Evolutionary conservation across 1,284 basidiomycete genomes (phyloP), one percentile per base, ranked within the genome.

Genomic region (Cronartium quercuum): DNA sequence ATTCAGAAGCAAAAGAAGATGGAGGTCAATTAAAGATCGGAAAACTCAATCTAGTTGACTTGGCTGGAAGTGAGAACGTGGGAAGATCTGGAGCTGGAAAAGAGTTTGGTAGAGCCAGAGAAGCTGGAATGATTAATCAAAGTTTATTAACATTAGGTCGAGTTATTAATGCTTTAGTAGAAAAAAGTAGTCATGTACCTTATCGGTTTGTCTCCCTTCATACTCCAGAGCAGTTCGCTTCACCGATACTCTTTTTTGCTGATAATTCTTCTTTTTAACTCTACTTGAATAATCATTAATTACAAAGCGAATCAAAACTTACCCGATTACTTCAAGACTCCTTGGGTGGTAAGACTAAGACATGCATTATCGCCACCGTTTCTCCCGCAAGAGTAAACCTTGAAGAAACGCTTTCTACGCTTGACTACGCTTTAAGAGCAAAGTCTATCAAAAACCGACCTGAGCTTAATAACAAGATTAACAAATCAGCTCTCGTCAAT

Each of bases 91-190:
- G 96, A 6, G 96, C 96, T 0, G 73, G 73, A 6, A 75, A 75
- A 62, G 92, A 94, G 82, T 91, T 97, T 81, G 93, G 92, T 81
- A 86, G 94, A 73, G 96, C 95, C 1, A 86, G 93, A 78, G 96
- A 99, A 81, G 96, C 96, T 1, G 96, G 96, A 7, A 96, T 96
- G 91, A 99, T 99, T 83, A 99, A 99, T 81, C 93, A 98, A 83
- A 96, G 92, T 81, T 85, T 99, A 47, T 85, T 99, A 6, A 97
- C 96, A 24, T 88, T 99, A 13, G 96, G 96, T 0, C 86, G 96
- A 58, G 96, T 99, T 62, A 98, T 99, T 81, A 98, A 95, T 78
- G 93, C 92, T 7, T 86, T 99, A 44, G 95, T 98, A 66, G 95
- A 98, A 79, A 91, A 89, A 80, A 90, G 90, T 18, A 76, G 76